Conservation (phyloP, 257 asterid species). For the Solanum pimpinellifolium region DNA sequence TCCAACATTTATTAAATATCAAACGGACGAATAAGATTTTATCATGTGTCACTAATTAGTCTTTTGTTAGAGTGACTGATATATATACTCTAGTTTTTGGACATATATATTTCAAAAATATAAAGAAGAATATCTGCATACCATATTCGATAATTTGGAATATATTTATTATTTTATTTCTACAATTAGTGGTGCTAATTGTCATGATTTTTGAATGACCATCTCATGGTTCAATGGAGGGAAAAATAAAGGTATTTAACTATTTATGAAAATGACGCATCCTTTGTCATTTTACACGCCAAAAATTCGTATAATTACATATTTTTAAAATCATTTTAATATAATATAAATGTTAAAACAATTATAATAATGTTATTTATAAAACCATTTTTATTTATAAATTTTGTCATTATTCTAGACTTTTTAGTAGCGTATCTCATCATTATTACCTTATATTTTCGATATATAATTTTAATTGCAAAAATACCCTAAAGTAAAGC, state of each 20-base stretch:
- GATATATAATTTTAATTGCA: neutral
- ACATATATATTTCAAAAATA: no score
- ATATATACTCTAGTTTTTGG: no score
- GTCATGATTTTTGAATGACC: constrained; percentile 7
- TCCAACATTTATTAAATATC: no score
- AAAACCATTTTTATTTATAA: neutral
- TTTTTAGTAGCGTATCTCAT: neutral
- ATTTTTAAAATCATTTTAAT: neutral
- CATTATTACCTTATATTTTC: neutral
- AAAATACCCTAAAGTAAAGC: neutral
- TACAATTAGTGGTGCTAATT: constrained; percentile 1
- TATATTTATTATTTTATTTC: no score
- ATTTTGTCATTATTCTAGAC: neutral
- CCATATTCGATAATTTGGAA: no score
- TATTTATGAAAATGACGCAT: constrained; percentile 15
- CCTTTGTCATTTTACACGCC: neutral
- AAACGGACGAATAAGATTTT: no score
- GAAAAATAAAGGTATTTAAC: neutral
- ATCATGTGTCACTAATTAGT: no score
- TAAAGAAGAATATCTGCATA: fast-evolving
- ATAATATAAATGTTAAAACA: neutral
- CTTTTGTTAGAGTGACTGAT: no score
- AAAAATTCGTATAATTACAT: neutral
- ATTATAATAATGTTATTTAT: neutral
- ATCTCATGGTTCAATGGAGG: neutral